Percentiles rank a stretch among this genome's conserved stretches.
phyloP scores from a whole-genome alignment of 2,329 filamentous ascomycete species.

The Monosporascus ibericus region DNA sequence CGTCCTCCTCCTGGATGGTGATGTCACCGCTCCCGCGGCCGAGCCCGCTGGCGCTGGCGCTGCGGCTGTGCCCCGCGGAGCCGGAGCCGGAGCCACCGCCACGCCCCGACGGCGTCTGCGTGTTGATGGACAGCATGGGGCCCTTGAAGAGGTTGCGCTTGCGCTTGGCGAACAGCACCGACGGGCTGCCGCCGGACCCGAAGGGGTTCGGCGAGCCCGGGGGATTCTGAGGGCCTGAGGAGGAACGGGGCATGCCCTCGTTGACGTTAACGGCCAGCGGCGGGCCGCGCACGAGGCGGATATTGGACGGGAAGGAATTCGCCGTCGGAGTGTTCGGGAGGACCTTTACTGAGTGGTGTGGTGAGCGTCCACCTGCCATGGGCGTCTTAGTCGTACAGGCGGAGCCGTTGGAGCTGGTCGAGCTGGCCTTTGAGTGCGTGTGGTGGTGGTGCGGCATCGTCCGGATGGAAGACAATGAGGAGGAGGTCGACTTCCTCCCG shows the following conservation, averaged over 20 bases:
- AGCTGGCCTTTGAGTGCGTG: slow-evolving; percentile 89
- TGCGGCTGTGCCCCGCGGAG: slow-evolving; percentile 40
- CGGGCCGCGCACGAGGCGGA: slow-evolving; percentile 68
- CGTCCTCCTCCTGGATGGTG: slow-evolving; percentile 63
- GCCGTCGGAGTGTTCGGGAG: slow-evolving; percentile 80
- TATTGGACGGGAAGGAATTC: slow-evolving; percentile 72
- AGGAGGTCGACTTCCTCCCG: slow-evolving; percentile 92
- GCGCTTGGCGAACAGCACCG: slow-evolving; percentile 70
- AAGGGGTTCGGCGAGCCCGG: slow-evolving; percentile 54
- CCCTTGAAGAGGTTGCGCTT: slow-evolving; percentile 81
- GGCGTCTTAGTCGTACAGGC: slow-evolving; percentile 64
- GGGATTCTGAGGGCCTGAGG: slow-evolving; percentile 27
- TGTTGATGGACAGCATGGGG: slow-evolving; percentile 56
- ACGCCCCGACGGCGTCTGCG: slow-evolving; percentile 17
- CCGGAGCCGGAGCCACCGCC: slow-evolving; percentile 22
- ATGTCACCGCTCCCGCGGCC: slow-evolving; percentile 69
- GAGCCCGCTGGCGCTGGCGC: slow-evolving; percentile 55
- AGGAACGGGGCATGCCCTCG: slow-evolving; percentile 45
- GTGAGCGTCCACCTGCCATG: slow-evolving; percentile 60
- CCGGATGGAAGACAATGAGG: slow-evolving; percentile 86
- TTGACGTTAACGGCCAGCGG: slow-evolving; percentile 50
- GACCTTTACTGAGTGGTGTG: slow-evolving; percentile 91
- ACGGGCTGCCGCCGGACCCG: slow-evolving; percentile 40
- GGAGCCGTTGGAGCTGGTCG: slow-evolving; percentile 76
- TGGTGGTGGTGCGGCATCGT: slow-evolving; percentile 80